Percentiles rank a stretch among this genome's conserved stretches.
Evolutionary conservation across 1,139 yeast species (phyloP).

Genomic region (Debaryomyces sp.): DNA sequence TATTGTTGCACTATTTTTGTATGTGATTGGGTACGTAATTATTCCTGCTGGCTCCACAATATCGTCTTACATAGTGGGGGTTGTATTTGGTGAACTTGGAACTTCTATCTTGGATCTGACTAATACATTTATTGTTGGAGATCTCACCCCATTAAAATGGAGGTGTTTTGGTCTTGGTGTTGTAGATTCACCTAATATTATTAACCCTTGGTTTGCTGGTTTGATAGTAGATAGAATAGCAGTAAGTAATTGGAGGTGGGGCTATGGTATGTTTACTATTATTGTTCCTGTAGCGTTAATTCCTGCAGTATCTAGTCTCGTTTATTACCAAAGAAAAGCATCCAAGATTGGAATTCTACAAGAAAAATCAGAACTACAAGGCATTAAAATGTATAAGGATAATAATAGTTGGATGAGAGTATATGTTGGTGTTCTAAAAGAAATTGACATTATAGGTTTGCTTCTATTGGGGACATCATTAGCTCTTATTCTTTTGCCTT

Average conservation of each 20-base stretch:
- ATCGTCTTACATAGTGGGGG: slow-evolving; percentile 29
- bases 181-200: slow-evolving; percentile 29
- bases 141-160: slow-evolving; percentile 35
- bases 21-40: slow-evolving; percentile 27
- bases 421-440: slow-evolving; percentile 8
- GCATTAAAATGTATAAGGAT: not conserved
- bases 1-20: slow-evolving; percentile 19
- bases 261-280: slow-evolving; percentile 40
- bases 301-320: slow-evolving; percentile 31
- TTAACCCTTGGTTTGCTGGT: slow-evolving; percentile 36
- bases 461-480: slow-evolving; percentile 35
- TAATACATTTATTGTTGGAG: slow-evolving; percentile 24
- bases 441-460: slow-evolving; percentile 34
- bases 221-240: slow-evolving; percentile 29
- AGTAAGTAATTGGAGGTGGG: slow-evolving; percentile 38
- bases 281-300: slow-evolving; percentile 31
- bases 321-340: slow-evolving; percentile 29
- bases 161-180: slow-evolving; percentile 29
- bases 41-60: slow-evolving; percentile 24
- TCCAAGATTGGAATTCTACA: slow-evolving; percentile 14
- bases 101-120: not conserved
- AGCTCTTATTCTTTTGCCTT: slow-evolving; percentile 34
- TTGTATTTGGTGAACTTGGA: not conserved
- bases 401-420: slow-evolving; percentile 17
- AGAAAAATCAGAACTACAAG: not conserved